These are phyloP conservation scores for Yamadazyma tumulicola DNA, from an alignment of 805 yeast species.

Conservation along the genomic window DNA sequence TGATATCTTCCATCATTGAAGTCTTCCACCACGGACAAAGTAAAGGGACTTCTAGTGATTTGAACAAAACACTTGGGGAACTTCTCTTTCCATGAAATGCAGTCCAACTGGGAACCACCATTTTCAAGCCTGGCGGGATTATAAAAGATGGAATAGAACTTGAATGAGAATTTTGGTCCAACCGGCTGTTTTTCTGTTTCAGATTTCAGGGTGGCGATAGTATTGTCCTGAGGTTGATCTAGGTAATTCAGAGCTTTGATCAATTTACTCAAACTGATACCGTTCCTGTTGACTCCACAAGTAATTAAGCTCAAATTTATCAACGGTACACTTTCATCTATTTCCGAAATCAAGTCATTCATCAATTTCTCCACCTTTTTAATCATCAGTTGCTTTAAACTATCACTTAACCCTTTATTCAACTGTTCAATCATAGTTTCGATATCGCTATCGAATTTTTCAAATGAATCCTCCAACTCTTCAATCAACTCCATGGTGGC, in stretches of 20 bases:
- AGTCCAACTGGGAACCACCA: slow-evolving; percentile 25
- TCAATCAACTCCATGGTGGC: slow-evolving; percentile 52
- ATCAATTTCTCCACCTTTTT: slow-evolving; percentile 49
- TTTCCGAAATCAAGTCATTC: slow-evolving; percentile 43
- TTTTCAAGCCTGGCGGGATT: slow-evolving; percentile 44
- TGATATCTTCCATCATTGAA: slow-evolving; percentile 74
- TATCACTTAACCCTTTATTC: slow-evolving; percentile 16
- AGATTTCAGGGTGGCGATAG: slow-evolving; percentile 1
- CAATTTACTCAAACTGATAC: slow-evolving; percentile 20
- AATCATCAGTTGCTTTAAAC: slow-evolving; percentile 32
- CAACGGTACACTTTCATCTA: slow-evolving; percentile 68
- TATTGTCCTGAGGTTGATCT: too few relatives aligned
- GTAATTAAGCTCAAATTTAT: slow-evolving; percentile 64
- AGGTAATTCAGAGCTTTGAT: slow-evolving; percentile 50
- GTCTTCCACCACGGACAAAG: slow-evolving; percentile 49
- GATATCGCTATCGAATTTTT: slow-evolving; percentile 51
- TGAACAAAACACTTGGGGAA: slow-evolving; percentile 52
- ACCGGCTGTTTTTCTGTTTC: not conserved
- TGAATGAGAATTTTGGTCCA: slow-evolving; percentile 60
- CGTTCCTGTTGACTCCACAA: slow-evolving; percentile 59
- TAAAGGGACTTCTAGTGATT: slow-evolving; percentile 34
- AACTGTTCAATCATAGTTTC: slow-evolving; percentile 32
- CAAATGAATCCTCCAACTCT: slow-evolving; percentile 56
- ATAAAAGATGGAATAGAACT: slow-evolving; percentile 60
- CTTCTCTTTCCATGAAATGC: slow-evolving; percentile 72